Percentiles rank a stretch among this genome's conserved stretches.
phyloP scores from a whole-genome alignment of 2,329 filamentous ascomycete species.

The Xylariaceae sp. region DNA sequence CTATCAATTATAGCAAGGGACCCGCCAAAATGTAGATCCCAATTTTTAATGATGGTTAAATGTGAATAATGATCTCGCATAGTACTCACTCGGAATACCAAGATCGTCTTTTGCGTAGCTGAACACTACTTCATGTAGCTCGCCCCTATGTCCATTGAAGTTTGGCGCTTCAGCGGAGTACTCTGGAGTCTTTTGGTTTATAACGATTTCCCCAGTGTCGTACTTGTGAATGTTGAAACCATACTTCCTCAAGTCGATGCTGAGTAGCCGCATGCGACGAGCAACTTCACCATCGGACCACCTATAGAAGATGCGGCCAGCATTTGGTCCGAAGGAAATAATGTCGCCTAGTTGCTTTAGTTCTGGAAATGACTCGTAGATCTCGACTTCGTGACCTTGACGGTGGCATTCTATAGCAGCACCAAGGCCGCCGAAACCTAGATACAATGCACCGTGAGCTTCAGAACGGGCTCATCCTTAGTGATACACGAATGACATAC shows the following conservation, averaged over 20 bases:
- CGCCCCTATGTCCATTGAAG: conserved; percentile 66
- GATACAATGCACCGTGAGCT: conserved; percentile 15
- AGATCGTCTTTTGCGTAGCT: conserved; percentile 61
- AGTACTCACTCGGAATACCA: conserved; percentile 51
- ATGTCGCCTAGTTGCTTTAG: conserved; percentile 67
- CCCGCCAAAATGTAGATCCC: too few relatives aligned
- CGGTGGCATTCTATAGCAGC: conserved; percentile 68
- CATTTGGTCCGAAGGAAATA: conserved; percentile 66
- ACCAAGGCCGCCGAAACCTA: conserved; percentile 66
- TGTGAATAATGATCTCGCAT: too few relatives aligned
- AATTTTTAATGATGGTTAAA: too few relatives aligned
- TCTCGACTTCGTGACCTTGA: conserved; percentile 63
- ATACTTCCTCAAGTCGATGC: conserved; percentile 57
- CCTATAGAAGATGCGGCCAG: conserved; percentile 64
- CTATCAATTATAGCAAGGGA: too few relatives aligned
- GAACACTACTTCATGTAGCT: conserved; percentile 64
- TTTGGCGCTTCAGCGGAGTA: conserved; percentile 55
- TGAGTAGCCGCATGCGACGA: conserved; percentile 53
- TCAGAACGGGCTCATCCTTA: not conserved
- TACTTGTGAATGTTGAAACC: conserved; percentile 69
- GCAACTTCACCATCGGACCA: conserved; percentile 59
- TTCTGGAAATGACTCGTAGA: conserved; percentile 64
- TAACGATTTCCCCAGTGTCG: conserved; percentile 63
- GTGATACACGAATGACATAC: conserved; percentile 38
- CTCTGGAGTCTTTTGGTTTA: conserved; percentile 57